These are phyloP conservation scores for Cytospora piceae DNA, from an alignment of 2,329 filamentous ascomycete genomes.

Conservation along the genomic window DNA sequence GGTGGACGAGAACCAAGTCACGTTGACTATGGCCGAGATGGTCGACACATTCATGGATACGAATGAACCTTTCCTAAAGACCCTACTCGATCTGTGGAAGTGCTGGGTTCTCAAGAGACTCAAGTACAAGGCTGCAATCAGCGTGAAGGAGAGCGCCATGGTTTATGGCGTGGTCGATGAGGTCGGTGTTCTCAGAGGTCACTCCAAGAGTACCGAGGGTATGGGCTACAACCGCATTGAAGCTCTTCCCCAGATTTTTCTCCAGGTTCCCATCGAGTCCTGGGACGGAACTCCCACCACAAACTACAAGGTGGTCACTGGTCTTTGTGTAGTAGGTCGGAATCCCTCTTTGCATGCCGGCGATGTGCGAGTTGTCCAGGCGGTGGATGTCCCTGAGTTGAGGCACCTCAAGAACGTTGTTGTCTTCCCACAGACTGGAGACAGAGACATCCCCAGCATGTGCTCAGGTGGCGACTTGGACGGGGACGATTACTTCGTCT, in stretches of 20 bases:
- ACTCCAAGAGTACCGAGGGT: conserved; percentile 52
- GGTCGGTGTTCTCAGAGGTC: conserved; percentile 73
- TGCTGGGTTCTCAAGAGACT: conserved; percentile 87
- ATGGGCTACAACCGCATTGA: conserved; percentile 44
- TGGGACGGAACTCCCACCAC: conserved; percentile 53
- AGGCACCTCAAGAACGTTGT: conserved; percentile 82
- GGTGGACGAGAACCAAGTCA: conserved; percentile 84
- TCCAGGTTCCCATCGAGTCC: conserved; percentile 66
- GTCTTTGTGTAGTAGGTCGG: conserved; percentile 80
- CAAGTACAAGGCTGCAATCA: conserved; percentile 89
- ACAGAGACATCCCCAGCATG: conserved; percentile 88
- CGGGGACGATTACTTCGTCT: conserved; percentile 92
- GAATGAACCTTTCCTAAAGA: conserved; percentile 79
- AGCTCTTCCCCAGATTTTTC: conserved; percentile 79
- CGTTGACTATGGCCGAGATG: conserved; percentile 74
- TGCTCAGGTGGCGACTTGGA: conserved; percentile 95
- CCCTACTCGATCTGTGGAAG: conserved; percentile 81
- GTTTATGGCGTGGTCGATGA: conserved; percentile 90
- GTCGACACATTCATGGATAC: conserved; percentile 75
- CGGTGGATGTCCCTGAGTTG: conserved; percentile 74
- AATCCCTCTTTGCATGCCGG: conserved; percentile 95
- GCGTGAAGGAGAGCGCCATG: conserved; percentile 81
- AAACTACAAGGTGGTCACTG: conserved; percentile 69
- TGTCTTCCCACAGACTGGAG: conserved; percentile 82
- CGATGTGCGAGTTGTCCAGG: conserved; percentile 85